These are phyloP conservation scores for Curvularia verruculosa DNA, from an alignment of 2,329 filamentous ascomycete species.

Conservation along the genomic window DNA sequence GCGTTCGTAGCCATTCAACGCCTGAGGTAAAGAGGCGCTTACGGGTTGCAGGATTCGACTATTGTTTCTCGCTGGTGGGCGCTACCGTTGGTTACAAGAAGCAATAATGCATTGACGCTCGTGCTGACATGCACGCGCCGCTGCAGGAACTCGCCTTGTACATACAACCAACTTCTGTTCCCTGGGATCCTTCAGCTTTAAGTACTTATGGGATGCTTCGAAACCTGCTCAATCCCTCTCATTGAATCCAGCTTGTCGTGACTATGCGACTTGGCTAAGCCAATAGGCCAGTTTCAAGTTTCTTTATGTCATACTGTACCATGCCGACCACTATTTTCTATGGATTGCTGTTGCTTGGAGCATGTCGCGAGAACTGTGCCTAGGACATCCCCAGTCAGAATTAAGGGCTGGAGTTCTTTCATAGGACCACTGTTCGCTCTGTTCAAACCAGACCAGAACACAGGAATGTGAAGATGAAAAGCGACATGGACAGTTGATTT, in stretches of 20 bases:
- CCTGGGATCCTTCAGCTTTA: not conserved
- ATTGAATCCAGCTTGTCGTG: not conserved
- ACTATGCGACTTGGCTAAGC: not conserved
- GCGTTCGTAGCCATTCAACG: not conserved
- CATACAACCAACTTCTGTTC: not conserved
- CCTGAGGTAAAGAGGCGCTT: not conserved
- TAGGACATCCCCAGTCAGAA: constrained; percentile 3
- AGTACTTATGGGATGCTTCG: not conserved
- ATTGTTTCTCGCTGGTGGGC: not conserved
- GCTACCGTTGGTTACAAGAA: not conserved
- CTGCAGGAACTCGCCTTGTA: not conserved
- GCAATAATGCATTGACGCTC: not conserved
- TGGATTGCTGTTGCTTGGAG: not conserved
- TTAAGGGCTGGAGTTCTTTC: not conserved
- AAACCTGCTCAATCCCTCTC: constrained; percentile 8
- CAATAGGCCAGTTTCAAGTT: not conserved
- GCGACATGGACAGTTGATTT: not conserved
- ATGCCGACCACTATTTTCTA: not conserved
- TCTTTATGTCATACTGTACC: not conserved
- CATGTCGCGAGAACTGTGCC: not conserved
- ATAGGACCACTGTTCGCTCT: not conserved
- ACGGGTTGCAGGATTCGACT: not conserved
- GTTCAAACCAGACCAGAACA: constrained; percentile 1
- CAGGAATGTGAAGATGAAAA: not conserved
- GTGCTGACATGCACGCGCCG: not conserved